Evolutionary conservation across 495 filamentous ascomycete genomes (phyloP).

Genomic region (Neurospora tetrasperma): DNA sequence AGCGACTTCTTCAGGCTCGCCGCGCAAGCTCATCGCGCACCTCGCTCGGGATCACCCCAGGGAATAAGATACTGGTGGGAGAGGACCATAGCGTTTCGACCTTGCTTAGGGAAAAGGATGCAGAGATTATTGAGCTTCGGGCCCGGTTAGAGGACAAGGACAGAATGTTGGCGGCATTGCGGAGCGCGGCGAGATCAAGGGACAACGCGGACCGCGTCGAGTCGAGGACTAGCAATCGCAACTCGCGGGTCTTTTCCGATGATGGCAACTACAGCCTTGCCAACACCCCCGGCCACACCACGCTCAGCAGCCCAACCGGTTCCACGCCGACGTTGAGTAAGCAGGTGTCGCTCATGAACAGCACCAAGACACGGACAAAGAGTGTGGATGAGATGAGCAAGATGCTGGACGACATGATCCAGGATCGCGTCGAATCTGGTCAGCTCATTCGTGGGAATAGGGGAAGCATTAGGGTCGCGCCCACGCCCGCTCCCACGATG

Average conservation of each 20-base stretch:
- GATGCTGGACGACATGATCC: constrained; percentile 92
- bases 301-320: constrained; percentile 25
- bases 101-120: constrained; percentile 78
- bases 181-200: constrained; percentile 76
- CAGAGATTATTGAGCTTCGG: constrained; percentile 83
- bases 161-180: constrained; percentile 78
- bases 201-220: constrained; percentile 61
- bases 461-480: constrained; percentile 43
- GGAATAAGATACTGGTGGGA: constrained; percentile 49
- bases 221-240: constrained; percentile 32
- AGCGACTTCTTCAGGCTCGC: constrained; percentile 81
- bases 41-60: constrained; percentile 53
- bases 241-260: constrained; percentile 26
- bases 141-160: constrained; percentile 93
- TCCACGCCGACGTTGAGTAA: constrained; percentile 23
- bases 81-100: constrained; percentile 58
- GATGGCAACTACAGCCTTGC: constrained; percentile 19
- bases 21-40: constrained; percentile 82
- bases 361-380: constrained; percentile 43
- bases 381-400: constrained; percentile 77
- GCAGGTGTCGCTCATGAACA: constrained; percentile 26
- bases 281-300: constrained; percentile 22
- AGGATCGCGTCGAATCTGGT: constrained; percentile 66
- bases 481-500: constrained; percentile 8
- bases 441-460: constrained; percentile 49